Conservation (phyloP, 495 filamentous ascomycete genomes). For the Neurospora sp. region DNA sequence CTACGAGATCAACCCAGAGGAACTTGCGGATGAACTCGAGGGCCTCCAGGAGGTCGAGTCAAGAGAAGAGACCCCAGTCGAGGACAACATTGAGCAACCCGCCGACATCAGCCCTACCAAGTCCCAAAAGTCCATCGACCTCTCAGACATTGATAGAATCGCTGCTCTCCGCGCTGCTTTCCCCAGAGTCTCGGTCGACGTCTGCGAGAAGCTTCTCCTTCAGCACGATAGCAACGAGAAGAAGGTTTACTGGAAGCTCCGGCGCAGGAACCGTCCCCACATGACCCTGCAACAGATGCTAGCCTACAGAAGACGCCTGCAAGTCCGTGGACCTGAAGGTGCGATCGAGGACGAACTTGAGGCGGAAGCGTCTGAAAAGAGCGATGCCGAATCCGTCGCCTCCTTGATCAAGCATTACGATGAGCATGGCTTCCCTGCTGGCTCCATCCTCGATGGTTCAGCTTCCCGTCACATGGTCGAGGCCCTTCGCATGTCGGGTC, state of each 20-base stretch:
- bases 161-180: conserved; percentile 26
- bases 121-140: conserved; percentile 3
- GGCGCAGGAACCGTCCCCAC: background rate
- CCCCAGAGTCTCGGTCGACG: conserved; percentile 15
- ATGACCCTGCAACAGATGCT: conserved; percentile 8
- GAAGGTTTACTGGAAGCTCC: conserved; percentile 10
- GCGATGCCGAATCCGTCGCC: conserved; percentile 21
- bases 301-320: background rate
- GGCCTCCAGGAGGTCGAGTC: background rate
- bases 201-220: conserved; percentile 20
- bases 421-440: conserved; percentile 38
- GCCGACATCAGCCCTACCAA: background rate
- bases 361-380: conserved; percentile 9
- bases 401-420: conserved; percentile 33
- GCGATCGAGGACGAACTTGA: conserved; percentile 1
- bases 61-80: background rate
- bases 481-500: conserved; percentile 16
- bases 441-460: conserved; percentile 36
- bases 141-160: conserved; percentile 20
- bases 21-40: conserved; percentile 7
- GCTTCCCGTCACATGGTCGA: conserved; percentile 29
- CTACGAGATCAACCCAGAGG: conserved; percentile 11
- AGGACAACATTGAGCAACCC: background rate
- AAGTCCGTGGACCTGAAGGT: background rate
- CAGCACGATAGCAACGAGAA: conserved; percentile 5